Evolutionary conservation across 2,329 filamentous ascomycete species (phyloP).

Genomic region (Colletotrichum agaves): DNA sequence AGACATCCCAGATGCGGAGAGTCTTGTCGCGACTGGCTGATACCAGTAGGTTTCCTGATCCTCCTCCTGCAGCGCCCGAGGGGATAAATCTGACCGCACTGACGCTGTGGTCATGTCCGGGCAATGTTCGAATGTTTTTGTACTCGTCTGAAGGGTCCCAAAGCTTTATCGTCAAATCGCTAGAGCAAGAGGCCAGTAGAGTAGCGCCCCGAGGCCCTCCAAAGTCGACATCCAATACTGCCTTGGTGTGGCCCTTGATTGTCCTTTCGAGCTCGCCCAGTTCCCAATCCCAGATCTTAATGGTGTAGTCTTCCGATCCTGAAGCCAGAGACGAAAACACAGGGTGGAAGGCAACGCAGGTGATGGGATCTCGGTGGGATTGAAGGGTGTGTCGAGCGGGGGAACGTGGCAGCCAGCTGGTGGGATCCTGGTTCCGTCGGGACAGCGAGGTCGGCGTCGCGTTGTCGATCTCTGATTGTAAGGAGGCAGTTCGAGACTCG

Average conservation of each 20-base stretch:
- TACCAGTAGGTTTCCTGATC: slow-evolving; percentile 86
- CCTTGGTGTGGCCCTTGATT: slow-evolving; percentile 90
- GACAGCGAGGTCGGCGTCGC: slow-evolving; percentile 82
- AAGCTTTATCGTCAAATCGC: slow-evolving; percentile 91
- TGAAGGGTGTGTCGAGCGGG: slow-evolving; percentile 85
- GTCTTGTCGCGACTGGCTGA: slow-evolving; percentile 88
- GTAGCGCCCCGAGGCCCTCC: slow-evolving; percentile 85
- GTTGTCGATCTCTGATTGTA: slow-evolving; percentile 87
- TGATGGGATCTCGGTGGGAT: slow-evolving; percentile 84
- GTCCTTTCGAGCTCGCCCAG: slow-evolving; percentile 90
- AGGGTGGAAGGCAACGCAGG: slow-evolving; percentile 91
- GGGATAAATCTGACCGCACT: slow-evolving; percentile 90
- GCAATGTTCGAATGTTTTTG: slow-evolving; percentile 92
- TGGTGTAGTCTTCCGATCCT: slow-evolving; percentile 90
- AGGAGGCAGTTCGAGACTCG: slow-evolving; percentile 75
- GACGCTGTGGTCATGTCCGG: slow-evolving; percentile 92
- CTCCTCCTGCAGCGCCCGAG: slow-evolving; percentile 80
- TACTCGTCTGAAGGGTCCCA: slow-evolving; percentile 95
- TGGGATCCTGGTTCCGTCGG: slow-evolving; percentile 83
- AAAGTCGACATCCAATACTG: slow-evolving; percentile 89
- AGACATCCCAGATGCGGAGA: slow-evolving; percentile 90
- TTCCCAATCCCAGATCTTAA: slow-evolving; percentile 99
- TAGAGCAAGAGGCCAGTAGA: slow-evolving; percentile 78
- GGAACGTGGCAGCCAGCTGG: slow-evolving; percentile 85
- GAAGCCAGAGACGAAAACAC: slow-evolving; percentile 91